Conservation (phyloP, 495 filamentous ascomycete genomes). For the Acidiella bohemica region DNA sequence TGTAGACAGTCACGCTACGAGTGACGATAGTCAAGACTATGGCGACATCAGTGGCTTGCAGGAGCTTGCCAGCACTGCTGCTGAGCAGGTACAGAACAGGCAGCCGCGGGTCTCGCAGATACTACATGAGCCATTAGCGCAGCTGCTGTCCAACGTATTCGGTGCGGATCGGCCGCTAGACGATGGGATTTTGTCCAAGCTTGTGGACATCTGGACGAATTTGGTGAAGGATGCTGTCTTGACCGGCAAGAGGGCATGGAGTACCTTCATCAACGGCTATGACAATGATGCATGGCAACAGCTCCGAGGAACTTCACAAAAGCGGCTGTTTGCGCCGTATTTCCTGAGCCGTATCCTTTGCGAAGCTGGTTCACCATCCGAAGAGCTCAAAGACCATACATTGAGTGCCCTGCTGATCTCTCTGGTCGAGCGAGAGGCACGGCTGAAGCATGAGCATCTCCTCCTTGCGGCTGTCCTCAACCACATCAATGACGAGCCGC, state of each 20-base stretch:
- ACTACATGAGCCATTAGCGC: conserved; percentile 40
- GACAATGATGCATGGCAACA: conserved; percentile 46
- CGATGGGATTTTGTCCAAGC: conserved; percentile 40
- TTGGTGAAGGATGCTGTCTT: conserved; percentile 25
- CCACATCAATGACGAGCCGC: conserved; percentile 30
- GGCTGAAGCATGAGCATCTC: conserved; percentile 55
- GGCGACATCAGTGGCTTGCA: conserved; percentile 50
- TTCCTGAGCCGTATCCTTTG: conserved; percentile 42
- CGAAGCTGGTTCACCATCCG: not conserved
- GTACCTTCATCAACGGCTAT: conserved; percentile 44
- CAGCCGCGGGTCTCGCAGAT: conserved; percentile 29
- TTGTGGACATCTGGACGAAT: conserved; percentile 28
- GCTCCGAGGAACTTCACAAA: conserved; percentile 50
- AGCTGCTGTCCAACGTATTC: conserved; percentile 55
- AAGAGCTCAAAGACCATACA: conserved; percentile 36
- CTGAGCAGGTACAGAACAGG: no score
- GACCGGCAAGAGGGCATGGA: conserved; percentile 36
- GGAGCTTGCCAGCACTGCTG: conserved; percentile 9
- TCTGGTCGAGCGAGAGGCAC: conserved; percentile 51
- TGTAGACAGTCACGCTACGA: conserved; percentile 17
- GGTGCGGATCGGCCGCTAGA: conserved; percentile 47
- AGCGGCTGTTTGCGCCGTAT: conserved; percentile 46
- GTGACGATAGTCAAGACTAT: conserved; percentile 63
- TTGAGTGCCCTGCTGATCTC: conserved; percentile 45
- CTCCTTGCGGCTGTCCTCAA: conserved; percentile 46